Base-by-base conservation (phyloP, 1,284 basidiomycete genomes). In the Golubevia sp. region DNA sequence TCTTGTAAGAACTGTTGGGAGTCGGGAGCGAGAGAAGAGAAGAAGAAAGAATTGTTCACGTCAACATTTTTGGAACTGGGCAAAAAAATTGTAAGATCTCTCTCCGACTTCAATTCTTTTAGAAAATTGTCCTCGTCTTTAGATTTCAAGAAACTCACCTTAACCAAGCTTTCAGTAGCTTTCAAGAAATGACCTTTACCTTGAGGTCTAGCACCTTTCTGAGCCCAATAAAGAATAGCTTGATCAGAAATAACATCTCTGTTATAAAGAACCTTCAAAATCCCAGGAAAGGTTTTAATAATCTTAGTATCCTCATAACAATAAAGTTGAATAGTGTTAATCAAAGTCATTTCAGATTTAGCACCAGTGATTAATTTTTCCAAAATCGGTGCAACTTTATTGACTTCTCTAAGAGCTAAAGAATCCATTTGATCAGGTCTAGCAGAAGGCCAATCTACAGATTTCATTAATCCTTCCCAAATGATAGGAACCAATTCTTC, bases 171-270 rank as follows among this genome's bases (percentile, higher is more conserved):
- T 84, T 93, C 91, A 1, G 93, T 91, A 61, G 88, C 89, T 86
- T 93, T 94, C 73, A 97, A 86, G 88, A 98, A 97, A 84, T 95
- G 92, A 84, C 95, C 92, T 84, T 91, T 91, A 59, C 94, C 95
- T 84, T 97, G 92, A 1, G 93, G 89, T 86, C 94, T 97, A 61
- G 94, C 92, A 62, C 96, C 95, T 86, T 98, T 98, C 85, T 92
- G 90, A 85, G 93, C 88, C 95, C 95, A 98, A 86, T 97, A 98
- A 66, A 97, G 91, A 80, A 98, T 95, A 67, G 95, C 94, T 84
- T 94, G 91, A 81, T 95, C 93, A 65, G 92, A 92, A 74, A 97
- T 88, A 85, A 93, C 94, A 80, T 98, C 95, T 78, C 91, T 90
- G 85, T 94, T 95, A 86, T 97, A 97, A 96, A 87, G 79, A 49